Conservation (phyloP, 75 land plant species). For the Cupressus sempervirens region DNA sequence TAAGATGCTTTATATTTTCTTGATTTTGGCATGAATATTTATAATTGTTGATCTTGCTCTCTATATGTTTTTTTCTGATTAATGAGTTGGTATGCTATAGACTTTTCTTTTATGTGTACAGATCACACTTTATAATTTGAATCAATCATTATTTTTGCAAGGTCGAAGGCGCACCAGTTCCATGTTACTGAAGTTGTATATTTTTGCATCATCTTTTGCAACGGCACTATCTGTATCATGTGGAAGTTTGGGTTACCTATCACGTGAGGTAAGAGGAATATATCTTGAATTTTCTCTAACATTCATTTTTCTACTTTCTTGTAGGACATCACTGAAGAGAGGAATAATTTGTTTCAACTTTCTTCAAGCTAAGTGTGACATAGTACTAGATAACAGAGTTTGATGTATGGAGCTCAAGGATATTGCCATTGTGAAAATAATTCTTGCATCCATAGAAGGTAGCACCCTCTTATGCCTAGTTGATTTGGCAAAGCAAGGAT, state of each 20-base stretch:
- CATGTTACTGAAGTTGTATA: not conserved
- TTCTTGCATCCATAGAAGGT: too few species aligned
- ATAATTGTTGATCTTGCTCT: not conserved
- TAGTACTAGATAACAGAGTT: not conserved
- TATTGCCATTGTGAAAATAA: too few species aligned
- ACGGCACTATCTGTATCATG: not conserved
- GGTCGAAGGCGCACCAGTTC: conserved; percentile 6
- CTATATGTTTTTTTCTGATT: not conserved
- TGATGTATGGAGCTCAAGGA: not conserved
- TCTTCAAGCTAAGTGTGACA: not conserved
- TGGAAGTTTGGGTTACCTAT: not conserved
- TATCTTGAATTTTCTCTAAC: not conserved
- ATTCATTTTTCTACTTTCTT: not conserved
- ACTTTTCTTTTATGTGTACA: not conserved
- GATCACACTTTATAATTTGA: not conserved
- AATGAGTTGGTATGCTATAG: not conserved
- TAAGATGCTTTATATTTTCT: not conserved
- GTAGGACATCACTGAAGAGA: not conserved
- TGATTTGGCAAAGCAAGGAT: too few species aligned
- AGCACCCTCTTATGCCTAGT: too few species aligned
- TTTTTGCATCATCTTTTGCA: not conserved
- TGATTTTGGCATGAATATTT: not conserved
- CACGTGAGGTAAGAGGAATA: not conserved
- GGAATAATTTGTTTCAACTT: not conserved
- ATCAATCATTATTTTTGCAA: not conserved